Conservation (phyloP, 441 rosid species). For the Populus hybrid region DNA sequence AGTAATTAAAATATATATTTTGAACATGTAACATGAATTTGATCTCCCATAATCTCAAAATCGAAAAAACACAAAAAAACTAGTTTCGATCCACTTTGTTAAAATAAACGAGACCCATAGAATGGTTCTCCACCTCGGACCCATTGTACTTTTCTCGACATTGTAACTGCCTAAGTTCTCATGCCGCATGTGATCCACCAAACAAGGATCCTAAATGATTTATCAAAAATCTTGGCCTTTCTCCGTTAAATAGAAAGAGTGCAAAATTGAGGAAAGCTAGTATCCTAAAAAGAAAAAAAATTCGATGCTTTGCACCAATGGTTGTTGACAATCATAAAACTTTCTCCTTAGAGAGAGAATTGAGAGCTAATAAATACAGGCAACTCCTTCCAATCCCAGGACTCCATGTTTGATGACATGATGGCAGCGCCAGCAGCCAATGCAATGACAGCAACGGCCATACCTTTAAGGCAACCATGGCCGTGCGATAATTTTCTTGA, state of each 20-base stretch:
- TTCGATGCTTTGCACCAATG: conserved; percentile 27
- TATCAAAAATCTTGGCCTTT: conserved; percentile 5
- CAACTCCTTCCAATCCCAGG: conserved; percentile 43
- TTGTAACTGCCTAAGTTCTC: conserved; percentile 4
- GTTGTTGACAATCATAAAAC: background rate
- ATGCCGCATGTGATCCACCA: conserved; percentile 3
- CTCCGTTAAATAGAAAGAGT: conserved; percentile 19
- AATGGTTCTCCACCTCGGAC: background rate
- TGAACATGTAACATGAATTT: background rate
- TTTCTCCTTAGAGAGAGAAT: conserved; percentile 8
- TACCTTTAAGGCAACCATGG: conserved; percentile 42
- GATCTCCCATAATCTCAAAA: background rate
- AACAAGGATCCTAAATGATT: conserved; percentile 13
- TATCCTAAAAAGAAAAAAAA: conserved; percentile 10
- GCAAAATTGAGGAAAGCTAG: conserved; percentile 23
- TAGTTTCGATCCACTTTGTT: background rate
- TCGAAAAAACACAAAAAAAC: background rate
- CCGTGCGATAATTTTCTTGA: conserved; percentile 45
- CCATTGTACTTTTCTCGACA: background rate
- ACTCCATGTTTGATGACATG: conserved; percentile 34
- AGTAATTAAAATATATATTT: no score
- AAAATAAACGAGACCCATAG: background rate
- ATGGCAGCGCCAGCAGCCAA: conserved; percentile 52
- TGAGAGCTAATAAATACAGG: conserved; percentile 28
- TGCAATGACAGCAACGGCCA: conserved; percentile 34